Evolutionary conservation across 1,284 basidiomycete genomes (phyloP).

Genomic region (Ceratorhiza oryzae-sativae): DNA sequence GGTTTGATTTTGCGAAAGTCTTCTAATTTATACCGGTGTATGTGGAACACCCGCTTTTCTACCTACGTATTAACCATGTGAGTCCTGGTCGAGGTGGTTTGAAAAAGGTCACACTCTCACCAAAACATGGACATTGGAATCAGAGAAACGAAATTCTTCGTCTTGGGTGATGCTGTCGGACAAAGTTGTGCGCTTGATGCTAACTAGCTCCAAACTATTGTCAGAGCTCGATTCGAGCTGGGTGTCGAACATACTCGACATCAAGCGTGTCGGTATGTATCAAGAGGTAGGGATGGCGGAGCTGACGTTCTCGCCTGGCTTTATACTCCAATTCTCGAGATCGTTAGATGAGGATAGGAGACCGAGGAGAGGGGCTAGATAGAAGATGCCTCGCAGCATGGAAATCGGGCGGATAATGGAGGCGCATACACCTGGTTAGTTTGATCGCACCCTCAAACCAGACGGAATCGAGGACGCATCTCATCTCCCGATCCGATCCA

Average conservation of each 20-base stretch:
- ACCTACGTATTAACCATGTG: not conserved
- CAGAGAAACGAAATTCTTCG: not conserved
- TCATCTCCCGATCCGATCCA: not conserved
- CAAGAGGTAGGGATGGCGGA: not conserved
- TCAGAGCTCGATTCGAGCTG: not conserved
- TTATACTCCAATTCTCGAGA: too few species aligned
- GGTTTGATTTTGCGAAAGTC: constrained; percentile 13
- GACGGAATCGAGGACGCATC: not conserved
- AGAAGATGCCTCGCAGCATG: not conserved
- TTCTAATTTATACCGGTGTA: constrained; percentile 19
- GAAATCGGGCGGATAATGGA: not conserved
- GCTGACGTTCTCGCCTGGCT: too few species aligned
- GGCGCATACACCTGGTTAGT: not conserved
- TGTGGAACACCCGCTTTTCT: not conserved
- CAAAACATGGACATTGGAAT: not conserved
- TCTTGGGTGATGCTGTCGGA: not conserved
- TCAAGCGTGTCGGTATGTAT: not conserved
- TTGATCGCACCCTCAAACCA: not conserved
- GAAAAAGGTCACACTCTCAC: not conserved
- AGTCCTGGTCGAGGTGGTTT: not conserved
- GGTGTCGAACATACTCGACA: not conserved
- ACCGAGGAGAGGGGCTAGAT: too few species aligned
- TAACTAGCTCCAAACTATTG: not conserved
- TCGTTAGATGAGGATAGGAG: too few species aligned
- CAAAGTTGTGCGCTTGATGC: too few species aligned